phyloP scores from a whole-genome alignment of 2,329 filamentous ascomycete genomes.

The Aspergillus ustus region DNA sequence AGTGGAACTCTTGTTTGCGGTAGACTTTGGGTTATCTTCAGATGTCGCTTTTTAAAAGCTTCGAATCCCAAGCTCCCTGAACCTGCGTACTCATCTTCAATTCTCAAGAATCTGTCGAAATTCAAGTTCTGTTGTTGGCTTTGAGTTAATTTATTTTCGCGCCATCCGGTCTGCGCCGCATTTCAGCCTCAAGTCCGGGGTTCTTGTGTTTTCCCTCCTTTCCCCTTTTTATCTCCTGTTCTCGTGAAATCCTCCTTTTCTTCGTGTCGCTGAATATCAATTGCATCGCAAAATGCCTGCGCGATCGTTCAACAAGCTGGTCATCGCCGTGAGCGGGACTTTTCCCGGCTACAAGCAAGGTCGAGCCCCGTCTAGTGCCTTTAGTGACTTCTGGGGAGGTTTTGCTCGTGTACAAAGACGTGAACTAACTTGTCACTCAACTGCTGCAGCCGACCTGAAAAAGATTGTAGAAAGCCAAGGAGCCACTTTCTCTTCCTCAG shows the following conservation, averaged over 20 bases:
- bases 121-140: neutral
- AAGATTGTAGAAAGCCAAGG: constrained; percentile 39
- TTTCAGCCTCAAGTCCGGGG: constrained; percentile 3
- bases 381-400: neutral
- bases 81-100: neutral
- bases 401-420: neutral
- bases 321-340: constrained; percentile 64
- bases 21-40: neutral
- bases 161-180: neutral
- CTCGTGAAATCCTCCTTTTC: neutral
- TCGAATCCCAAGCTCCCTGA: neutral
- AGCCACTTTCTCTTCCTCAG: constrained; percentile 36
- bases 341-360: constrained; percentile 61
- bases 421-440: constrained; percentile 14
- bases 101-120: neutral
- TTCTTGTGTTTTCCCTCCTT: neutral
- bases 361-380: constrained; percentile 24
- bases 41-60: neutral
- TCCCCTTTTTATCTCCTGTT: neutral
- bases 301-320: constrained; percentile 32
- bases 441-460: constrained; percentile 20
- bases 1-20: neutral
- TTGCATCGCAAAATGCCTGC: constrained; percentile 12
- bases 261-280: neutral
- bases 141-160: neutral